Evolutionary conservation across 257 asterid species (phyloP).

Genomic region (Petunia axillaris): DNA sequence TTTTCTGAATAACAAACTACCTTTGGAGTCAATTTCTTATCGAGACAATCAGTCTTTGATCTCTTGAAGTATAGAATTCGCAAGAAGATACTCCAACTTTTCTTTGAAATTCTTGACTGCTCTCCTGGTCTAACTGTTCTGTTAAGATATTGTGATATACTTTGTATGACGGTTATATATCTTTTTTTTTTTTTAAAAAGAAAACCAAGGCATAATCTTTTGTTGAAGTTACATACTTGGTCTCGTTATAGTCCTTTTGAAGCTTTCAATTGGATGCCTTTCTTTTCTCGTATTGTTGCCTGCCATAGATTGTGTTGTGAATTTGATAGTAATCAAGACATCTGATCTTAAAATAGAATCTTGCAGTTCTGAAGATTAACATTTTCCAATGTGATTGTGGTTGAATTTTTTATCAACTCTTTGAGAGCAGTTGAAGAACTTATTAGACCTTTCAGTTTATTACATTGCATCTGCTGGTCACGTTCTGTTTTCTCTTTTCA

Average conservation of each 20-base stretch:
- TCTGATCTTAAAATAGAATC: neutral
- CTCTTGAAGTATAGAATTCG: neutral
- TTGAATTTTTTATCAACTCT: neutral
- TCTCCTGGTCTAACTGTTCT: slow-evolving; percentile 12
- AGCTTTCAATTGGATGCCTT: neutral
- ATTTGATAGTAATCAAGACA: neutral
- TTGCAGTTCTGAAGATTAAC: neutral
- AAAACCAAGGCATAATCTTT: neutral
- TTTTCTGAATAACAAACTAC: neutral
- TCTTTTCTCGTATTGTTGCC: neutral
- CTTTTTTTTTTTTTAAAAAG: neutral
- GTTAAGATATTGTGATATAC: slow-evolving; percentile 4
- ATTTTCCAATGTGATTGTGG: neutral
- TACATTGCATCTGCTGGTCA: neutral
- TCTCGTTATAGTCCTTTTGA: slow-evolving; percentile 7
- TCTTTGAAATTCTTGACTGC: neutral
- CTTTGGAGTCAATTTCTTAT: neutral
- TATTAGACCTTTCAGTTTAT: neutral
- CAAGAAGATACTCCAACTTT: neutral
- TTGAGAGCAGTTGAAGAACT: neutral
- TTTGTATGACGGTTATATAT: neutral
- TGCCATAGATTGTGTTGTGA: neutral
- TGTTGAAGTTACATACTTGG: neutral
- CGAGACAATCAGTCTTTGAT: neutral
- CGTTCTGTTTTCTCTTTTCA: neutral